Base-by-base conservation (phyloP, 805 yeast genomes). In the Yarrowia sp. region DNA sequence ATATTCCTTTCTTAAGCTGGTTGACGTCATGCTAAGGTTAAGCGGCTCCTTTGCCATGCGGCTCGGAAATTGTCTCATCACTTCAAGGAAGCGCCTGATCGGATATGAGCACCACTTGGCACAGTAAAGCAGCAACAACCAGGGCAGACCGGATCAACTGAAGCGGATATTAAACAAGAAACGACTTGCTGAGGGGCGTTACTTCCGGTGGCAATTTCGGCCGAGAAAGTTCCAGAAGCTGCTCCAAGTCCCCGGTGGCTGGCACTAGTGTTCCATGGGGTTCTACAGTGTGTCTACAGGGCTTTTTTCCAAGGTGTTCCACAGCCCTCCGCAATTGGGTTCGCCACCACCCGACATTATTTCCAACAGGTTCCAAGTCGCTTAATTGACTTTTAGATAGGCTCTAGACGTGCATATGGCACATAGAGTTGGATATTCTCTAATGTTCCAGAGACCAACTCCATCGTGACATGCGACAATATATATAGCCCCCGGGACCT, bases 321-420 rank as follows among this genome's bases (percentile, higher is more conserved):
- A 36, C 32, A 35, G 43, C 59, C 43, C 30, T 22, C 30, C 33
- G 43, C 41, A 38, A 36, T 54, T 54, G 58, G 58, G 58, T 51
- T 51, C 33, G 58, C 58, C 40, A 51, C 58, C 28, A 16, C 33
- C 36, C 21, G 30, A 38, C 46, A 36, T 36, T 36, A 36, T 54
- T 54, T 54, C 61, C 61, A 54, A 38, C 46, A 54, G 44, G 35
- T 54, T 54, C 61, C 61, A 51, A 54, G 46, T 36, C 61, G 46
- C 61, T 38, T 54, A 54, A 54, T 51, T 51, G 58, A 51, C 58
- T 51, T 51, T 51, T 33, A 35, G 61, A 35, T 54, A 54, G 40
- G 61, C 44, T 54, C 61, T 10, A 17, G 54, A 14, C 54, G 28
- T 48, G 54, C 54, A 48, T 48, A 32, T 26, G 19, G 26, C 19